Base-by-base conservation (phyloP, 768 basidiomycete species). In the Rubroboletus pulcherrimus region DNA sequence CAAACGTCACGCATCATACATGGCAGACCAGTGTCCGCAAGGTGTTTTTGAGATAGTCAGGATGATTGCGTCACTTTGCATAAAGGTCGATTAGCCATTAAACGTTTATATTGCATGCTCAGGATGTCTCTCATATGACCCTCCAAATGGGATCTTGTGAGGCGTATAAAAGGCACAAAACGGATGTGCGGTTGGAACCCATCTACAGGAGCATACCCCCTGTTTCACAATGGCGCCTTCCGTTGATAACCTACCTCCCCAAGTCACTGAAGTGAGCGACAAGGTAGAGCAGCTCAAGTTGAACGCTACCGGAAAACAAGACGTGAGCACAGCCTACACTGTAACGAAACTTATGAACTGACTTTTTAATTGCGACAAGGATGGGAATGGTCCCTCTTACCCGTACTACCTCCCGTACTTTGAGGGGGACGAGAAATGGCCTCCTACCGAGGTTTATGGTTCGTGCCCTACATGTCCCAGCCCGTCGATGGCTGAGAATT, bases 391-490 rank as follows among this genome's bases (percentile, higher is more conserved):
- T 0, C 73, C 76, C 17, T 73, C 77, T 10, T 79, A 82, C 59
- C 80, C 81, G 1, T 77, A 72, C 63, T 81, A 82, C 66, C 73
- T 66, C 37, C 81, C 80, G 7, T 65, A 77, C 61, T 79, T 71
- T 60, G 77, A 82, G 54, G 59, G 69, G 0, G 61, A 68, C 35
- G 79, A 82, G 72, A 82, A 81, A 55, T 81, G 76, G 61, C 75
- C 77, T 57, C 78, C 77, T 14, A 77, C 73, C 24, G 67, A 82
- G 56, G 63, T 78, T 37, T 54, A 62, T 9, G 51, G 59, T 61
- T 12, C 17, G 43, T 56, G 33, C 10, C 30, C 11, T 21, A 15
- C 14, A 31, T 39, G 35, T 29, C 6, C 42, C 38, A 31, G 56
- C n/a, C 31, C 40, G 1, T 29, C 43, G 14, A 26, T 30, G 30